phyloP scores from a whole-genome alignment of 1,284 basidiomycete genomes.

The Pseudozyma thailandica region DNA sequence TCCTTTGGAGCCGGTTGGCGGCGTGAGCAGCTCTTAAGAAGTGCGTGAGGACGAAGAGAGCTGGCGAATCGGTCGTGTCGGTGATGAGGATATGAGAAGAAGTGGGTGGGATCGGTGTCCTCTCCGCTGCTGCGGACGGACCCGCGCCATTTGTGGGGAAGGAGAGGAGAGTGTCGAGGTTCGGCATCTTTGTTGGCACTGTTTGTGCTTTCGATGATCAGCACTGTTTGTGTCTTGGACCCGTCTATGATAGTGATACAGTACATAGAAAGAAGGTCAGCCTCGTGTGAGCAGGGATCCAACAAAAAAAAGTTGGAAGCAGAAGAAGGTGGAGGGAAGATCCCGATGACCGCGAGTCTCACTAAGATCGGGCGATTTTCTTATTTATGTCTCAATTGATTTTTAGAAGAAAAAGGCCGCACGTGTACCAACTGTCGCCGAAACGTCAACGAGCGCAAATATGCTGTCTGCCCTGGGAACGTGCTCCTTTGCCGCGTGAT shows the following conservation, averaged over 20 bases:
- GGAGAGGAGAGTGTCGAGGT: constrained; percentile 41
- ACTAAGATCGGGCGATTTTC: constrained; percentile 1
- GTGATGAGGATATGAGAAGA: constrained; percentile 51
- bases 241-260: neutral
- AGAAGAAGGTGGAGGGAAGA: constrained; percentile 15
- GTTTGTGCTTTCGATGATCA: neutral
- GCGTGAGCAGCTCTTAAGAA: constrained; percentile 39
- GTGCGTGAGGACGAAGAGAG: constrained; percentile 43
- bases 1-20: constrained; percentile 14
- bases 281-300: constrained; percentile 13
- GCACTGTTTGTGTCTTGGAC: neutral
- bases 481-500: constrained; percentile 14
- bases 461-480: too few species aligned
- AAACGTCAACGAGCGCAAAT: constrained; percentile 1
- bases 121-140: constrained; percentile 10
- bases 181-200: constrained; percentile 25
- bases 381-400: neutral
- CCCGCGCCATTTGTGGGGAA: constrained; percentile 24
- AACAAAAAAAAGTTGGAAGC: constrained; percentile 5
- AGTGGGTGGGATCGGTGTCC: constrained; percentile 41
- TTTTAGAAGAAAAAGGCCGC: constrained; percentile 2
- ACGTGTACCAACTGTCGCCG: constrained; percentile 17
- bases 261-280: neutral
- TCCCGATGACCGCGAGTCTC: too few species aligned
- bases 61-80: constrained; percentile 52